Conservation (phyloP, 2,329 filamentous ascomycete genomes). For the Nigrospora osmanthi region DNA sequence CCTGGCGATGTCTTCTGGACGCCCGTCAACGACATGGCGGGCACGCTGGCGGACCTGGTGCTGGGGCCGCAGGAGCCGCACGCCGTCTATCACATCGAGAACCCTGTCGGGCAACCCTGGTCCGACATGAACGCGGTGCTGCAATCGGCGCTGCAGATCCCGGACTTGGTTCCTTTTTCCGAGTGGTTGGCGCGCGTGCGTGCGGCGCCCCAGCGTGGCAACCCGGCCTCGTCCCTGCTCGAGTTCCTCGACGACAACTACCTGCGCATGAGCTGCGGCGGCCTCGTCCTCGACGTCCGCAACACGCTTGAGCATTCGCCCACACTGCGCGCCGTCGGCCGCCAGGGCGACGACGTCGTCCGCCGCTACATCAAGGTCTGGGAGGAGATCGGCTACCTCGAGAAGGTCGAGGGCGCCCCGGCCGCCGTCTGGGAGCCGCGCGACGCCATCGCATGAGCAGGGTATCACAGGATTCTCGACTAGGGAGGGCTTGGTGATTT, state of each 20-base stretch:
- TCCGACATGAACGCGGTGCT: constrained; percentile 11
- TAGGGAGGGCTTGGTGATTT: too few species aligned
- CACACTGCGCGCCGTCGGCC: constrained; percentile 10
- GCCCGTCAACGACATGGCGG: constrained; percentile 30
- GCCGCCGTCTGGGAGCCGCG: too few species aligned
- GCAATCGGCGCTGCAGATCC: constrained; percentile 13
- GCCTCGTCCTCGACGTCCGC: constrained; percentile 17
- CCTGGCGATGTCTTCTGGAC: constrained; percentile 33
- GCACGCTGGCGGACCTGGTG: constrained; percentile 15
- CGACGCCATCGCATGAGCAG: too few species aligned
- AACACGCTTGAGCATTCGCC: constrained; percentile 14
- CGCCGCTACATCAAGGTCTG: constrained; percentile 13
- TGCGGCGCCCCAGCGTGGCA: constrained; percentile 11
- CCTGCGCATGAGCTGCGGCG: constrained; percentile 20
- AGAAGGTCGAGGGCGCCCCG: background rate
- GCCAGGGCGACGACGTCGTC: constrained; percentile 10
- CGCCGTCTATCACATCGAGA: constrained; percentile 11
- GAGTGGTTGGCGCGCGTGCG: constrained; percentile 20
- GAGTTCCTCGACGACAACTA: constrained; percentile 22
- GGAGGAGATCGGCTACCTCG: constrained; percentile 14
- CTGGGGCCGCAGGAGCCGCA: constrained; percentile 3
- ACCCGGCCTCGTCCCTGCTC: constrained; percentile 16
- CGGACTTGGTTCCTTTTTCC: constrained; percentile 14
- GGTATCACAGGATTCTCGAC: too few species aligned
- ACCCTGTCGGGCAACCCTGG: constrained; percentile 15